Evolutionary conservation across 441 rosid species (phyloP).

Genomic region (Francoa sonchifolia): DNA sequence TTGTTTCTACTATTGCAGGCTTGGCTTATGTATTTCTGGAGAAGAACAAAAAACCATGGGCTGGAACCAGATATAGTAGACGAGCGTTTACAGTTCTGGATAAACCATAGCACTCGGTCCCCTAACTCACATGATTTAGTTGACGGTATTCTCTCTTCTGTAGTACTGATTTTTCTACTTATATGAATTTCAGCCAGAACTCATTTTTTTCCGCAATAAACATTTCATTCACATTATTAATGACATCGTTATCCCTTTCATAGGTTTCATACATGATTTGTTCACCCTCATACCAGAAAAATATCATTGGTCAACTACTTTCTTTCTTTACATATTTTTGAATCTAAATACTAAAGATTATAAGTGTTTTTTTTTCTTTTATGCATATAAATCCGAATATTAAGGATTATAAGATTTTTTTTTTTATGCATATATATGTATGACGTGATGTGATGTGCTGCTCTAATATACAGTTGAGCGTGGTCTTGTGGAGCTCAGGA

Average conservation of each 20-base stretch:
- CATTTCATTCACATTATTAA: too few species aligned
- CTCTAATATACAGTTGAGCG: conserved; percentile 47
- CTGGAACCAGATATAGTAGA: conserved; percentile 65
- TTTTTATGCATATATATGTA: neutral
- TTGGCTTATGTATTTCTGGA: conserved; percentile 57
- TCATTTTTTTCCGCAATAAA: neutral
- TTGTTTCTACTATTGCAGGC: conserved; percentile 26
- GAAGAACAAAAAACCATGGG: conserved; percentile 53
- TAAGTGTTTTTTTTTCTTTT: too few species aligned
- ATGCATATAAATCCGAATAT: neutral
- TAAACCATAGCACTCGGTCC: conserved; percentile 27
- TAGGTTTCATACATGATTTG: too few species aligned
- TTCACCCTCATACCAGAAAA: too few species aligned
- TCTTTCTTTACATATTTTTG: neutral
- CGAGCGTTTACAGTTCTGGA: conserved; percentile 49
- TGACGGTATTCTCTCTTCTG: conserved; percentile 37
- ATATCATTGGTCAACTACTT: too few species aligned
- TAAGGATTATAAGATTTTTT: too few species aligned
- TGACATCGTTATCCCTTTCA: too few species aligned
- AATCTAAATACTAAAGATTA: too few species aligned
- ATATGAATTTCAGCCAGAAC: neutral
- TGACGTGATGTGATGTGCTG: neutral
- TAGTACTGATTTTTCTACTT: neutral
- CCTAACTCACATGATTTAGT: conserved; percentile 58
- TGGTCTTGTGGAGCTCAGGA: conserved; percentile 71